These are phyloP conservation scores for Deuterostichococcus epilithicus DNA, from an alignment of 139 green algal species.

Conservation along the genomic window DNA sequence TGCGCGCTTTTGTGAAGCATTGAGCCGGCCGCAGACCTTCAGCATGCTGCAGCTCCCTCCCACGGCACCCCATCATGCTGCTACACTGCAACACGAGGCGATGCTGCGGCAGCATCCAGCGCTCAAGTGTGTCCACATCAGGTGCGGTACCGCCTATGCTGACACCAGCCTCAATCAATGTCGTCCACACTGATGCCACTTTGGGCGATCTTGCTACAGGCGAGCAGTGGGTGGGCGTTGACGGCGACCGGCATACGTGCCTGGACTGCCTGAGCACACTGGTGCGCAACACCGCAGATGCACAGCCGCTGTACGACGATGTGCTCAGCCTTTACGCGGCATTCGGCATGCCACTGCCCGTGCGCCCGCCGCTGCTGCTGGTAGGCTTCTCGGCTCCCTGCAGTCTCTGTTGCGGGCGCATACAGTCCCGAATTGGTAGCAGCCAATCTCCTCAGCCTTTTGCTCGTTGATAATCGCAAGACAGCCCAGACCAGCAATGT, in stretches of 20 bases:
- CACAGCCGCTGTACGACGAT: conserved; percentile 71
- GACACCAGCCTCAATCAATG: too few species aligned
- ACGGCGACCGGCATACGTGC: conserved; percentile 78
- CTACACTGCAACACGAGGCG: too few species aligned
- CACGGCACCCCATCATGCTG: too few species aligned
- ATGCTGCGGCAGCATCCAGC: too few species aligned
- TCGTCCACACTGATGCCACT: too few species aligned
- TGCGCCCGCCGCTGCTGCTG: conserved; percentile 67
- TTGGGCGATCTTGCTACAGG: too few species aligned
- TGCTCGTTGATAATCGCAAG: too few species aligned
- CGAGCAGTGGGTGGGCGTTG: conserved; percentile 42
- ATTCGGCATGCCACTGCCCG: conserved; percentile 54
- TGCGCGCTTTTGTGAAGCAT: neutral
- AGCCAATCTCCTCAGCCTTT: too few species aligned
- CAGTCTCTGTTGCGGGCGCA: neutral
- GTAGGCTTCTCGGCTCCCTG: conserved; percentile 46
- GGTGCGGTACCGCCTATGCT: too few species aligned
- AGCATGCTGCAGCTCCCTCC: conserved; percentile 1
- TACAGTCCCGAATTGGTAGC: too few species aligned
- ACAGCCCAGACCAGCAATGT: too few species aligned
- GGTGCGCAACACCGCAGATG: conserved; percentile 73
- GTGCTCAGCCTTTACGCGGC: conserved; percentile 45
- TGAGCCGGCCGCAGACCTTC: conserved; percentile 1
- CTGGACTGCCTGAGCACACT: conserved; percentile 67
- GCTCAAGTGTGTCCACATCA: conserved; percentile 3